Percentiles rank a stretch among this genome's conserved stretches.
These are phyloP conservation scores for Strobilomyces confusus DNA, from an alignment of 768 basidiomycete species.

Conservation along the genomic window DNA sequence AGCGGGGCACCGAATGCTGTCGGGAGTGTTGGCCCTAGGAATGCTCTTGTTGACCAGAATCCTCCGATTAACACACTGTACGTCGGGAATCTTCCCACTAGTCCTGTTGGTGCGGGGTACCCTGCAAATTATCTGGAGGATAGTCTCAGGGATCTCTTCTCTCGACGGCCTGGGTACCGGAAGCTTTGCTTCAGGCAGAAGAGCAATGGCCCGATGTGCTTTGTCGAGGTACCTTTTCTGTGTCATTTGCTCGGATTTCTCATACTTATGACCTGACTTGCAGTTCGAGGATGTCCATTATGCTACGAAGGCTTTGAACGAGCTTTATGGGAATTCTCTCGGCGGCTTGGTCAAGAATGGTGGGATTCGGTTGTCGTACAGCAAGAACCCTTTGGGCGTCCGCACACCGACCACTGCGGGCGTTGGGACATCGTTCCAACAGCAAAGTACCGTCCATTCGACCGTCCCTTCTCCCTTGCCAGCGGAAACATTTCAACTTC, in stretches of 20 bases:
- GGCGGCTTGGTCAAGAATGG: constrained; percentile 90
- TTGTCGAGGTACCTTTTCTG: constrained; percentile 74
- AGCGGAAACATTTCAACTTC: constrained; percentile 26
- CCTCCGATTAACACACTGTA: constrained; percentile 99
- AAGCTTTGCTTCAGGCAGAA: constrained; percentile 95
- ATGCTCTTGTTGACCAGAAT: constrained; percentile 74
- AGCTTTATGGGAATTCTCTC: constrained; percentile 88
- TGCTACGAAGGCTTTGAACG: constrained; percentile 84
- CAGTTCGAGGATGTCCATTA: constrained; percentile 88
- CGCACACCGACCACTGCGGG: constrained; percentile 67
- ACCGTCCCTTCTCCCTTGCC: constrained; percentile 28
- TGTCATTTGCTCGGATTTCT: not conserved
- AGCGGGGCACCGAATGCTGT: constrained; percentile 20
- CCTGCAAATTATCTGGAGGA: constrained; percentile 85
- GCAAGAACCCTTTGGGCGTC: constrained; percentile 96
- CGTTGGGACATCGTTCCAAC: constrained; percentile 24
- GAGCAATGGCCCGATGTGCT: constrained; percentile 98
- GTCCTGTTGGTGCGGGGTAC: constrained; percentile 64
- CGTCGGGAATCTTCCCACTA: constrained; percentile 93
- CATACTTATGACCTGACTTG: constrained; percentile 4
- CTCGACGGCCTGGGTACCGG: constrained; percentile 75
- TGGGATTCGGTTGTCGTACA: constrained; percentile 95
- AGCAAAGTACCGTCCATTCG: constrained; percentile 21
- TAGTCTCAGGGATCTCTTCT: constrained; percentile 77
- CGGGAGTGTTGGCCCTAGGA: constrained; percentile 31